Conservation (phyloP, 2,329 filamentous ascomycete genomes). For the Fusarium tricinctum region DNA sequence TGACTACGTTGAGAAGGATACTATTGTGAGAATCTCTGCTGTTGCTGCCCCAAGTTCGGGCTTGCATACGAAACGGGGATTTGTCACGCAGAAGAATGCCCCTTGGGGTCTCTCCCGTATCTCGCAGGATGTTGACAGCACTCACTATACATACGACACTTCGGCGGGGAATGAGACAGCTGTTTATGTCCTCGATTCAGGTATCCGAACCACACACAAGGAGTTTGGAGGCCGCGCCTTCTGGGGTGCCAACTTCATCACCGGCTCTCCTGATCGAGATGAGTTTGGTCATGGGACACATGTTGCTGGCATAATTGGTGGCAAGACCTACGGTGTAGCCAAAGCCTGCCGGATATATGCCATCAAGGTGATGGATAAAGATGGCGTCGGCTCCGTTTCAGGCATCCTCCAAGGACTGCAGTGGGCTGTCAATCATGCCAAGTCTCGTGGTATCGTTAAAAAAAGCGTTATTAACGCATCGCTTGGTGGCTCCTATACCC, state of each 20-base stretch:
- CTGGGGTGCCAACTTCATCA: constrained; percentile 49
- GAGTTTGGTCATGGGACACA: constrained; percentile 52
- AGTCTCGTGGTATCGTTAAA: background rate
- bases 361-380: constrained; percentile 50
- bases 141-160: constrained; percentile 46
- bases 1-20: constrained; percentile 24
- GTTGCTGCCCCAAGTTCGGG: background rate
- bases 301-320: constrained; percentile 50
- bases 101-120: constrained; percentile 29
- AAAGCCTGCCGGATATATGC: constrained; percentile 49
- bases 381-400: constrained; percentile 10
- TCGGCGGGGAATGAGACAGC: constrained; percentile 46
- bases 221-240: constrained; percentile 48
- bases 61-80: background rate
- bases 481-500: background rate
- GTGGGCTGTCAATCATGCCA: constrained; percentile 53
- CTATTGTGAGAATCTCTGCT: constrained; percentile 2
- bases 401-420: constrained; percentile 40
- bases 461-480: constrained; percentile 18
- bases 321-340: constrained; percentile 52
- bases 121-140: background rate
- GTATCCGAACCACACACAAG: constrained; percentile 56
- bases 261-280: constrained; percentile 48
- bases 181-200: constrained; percentile 61
- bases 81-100: background rate